Evolutionary conservation across 208 protist species (phyloP).

Genomic region (Polymyxa betae): DNA sequence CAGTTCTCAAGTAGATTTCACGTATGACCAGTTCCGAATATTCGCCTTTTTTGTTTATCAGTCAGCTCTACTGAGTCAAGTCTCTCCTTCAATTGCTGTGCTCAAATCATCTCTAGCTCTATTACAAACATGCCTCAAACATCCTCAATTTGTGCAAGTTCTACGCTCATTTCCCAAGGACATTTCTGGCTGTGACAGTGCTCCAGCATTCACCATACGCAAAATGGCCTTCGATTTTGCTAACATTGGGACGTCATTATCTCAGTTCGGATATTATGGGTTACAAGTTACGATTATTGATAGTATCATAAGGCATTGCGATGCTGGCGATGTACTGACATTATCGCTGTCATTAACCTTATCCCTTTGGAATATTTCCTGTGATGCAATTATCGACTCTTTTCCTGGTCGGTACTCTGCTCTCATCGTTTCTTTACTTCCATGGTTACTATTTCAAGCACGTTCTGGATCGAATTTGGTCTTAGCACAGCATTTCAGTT

Average conservation of each 20-base stretch:
- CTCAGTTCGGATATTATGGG: neutral
- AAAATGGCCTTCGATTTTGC: neutral
- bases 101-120: neutral
- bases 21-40: neutral
- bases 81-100: neutral
- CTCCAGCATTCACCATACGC: neutral
- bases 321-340: neutral
- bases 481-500: neutral
- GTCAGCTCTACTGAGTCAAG: neutral
- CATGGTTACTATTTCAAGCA: conserved; percentile 8
- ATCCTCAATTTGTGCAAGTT: neutral
- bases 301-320: neutral
- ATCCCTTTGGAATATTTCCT: neutral
- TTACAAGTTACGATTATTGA: neutral
- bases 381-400: conserved; percentile 21
- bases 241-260: neutral
- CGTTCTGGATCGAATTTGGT: neutral
- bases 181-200: neutral
- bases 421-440: neutral
- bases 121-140: neutral
- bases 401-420: neutral
- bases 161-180: neutral
- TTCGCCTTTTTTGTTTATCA: neutral
- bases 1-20: neutral
- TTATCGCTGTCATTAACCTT: neutral